phyloP scores from a whole-genome alignment of 2,329 filamentous ascomycete species.

The Diaporthe citrichinensis region DNA sequence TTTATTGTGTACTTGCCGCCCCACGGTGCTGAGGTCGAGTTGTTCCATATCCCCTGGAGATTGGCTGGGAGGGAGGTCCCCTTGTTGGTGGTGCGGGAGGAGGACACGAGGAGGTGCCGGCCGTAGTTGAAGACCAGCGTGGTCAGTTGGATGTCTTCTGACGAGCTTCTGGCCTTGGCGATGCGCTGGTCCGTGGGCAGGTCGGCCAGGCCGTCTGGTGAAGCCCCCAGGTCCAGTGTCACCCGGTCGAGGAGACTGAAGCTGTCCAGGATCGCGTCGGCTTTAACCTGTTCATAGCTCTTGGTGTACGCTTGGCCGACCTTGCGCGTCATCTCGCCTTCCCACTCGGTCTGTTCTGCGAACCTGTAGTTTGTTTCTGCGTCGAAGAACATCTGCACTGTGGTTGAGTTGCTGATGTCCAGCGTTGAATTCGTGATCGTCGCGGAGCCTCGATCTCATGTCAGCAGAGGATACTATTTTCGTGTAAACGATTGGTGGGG shows the following conservation, averaged over 20 bases:
- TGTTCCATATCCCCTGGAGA: conserved; percentile 55
- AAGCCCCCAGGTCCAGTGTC: background rate
- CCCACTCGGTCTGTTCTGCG: background rate
- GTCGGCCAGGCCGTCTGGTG: background rate
- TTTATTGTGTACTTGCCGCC: conserved; percentile 55
- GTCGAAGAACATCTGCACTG: conserved; percentile 5
- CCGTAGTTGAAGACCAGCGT: conserved; percentile 27
- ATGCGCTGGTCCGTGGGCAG: conserved; percentile 7
- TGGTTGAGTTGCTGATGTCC: background rate
- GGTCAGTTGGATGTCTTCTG: background rate
- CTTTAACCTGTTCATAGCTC: conserved; percentile 5
- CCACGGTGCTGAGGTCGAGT: conserved; percentile 50
- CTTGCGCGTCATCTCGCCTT: conserved; percentile 13
- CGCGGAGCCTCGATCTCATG: background rate
- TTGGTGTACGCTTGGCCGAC: background rate
- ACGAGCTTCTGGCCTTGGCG: background rate
- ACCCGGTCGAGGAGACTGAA: background rate
- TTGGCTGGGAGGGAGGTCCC: conserved; percentile 45
- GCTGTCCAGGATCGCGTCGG: background rate
- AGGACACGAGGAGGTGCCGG: conserved; percentile 44
- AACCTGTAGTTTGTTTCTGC: conserved; percentile 17
- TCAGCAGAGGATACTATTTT: background rate
- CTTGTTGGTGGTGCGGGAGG: background rate
- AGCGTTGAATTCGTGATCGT: background rate
- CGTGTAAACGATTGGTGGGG: background rate